Base-by-base conservation (phyloP, 2,329 filamentous ascomycete species). In the Delphinella strobiligena region DNA sequence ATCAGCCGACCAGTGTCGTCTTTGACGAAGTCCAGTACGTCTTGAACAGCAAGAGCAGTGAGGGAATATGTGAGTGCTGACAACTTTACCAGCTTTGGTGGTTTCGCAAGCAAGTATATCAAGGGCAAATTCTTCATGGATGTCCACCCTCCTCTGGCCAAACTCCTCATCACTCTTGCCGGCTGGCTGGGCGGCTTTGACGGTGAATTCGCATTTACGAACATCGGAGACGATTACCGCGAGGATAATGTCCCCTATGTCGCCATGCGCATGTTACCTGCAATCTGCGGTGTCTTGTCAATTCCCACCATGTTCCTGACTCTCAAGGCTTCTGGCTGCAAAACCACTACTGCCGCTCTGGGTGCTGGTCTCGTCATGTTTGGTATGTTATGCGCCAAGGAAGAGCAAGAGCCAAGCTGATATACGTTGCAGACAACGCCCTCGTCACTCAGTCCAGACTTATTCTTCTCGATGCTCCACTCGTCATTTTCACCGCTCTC, bases 51-150 rank as follows among this genome's bases (percentile, higher is more conserved):
- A n/a, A n/a, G n/a, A n/a, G n/a, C n/a, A n/a, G n/a, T n/a, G n/a
- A n/a, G n/a, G n/a, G n/a, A n/a, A n/a, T n/a, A n/a, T n/a, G n/a
- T n/a, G n/a, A n/a, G 27, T 39, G 39, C 58, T 60, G 37, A 58
- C 45, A 36, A 17, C 11, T 32, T 31, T 12, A 35, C 32, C 55
- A 94, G 87, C 66, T 98, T 98, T 61, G 91, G 91, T 61, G 91
- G 91, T 36, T 98, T 98, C 60, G 91, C 91, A 49, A 86, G 83
- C 53, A 98, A 98, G 64, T 98, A 98, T 63, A 96, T 98, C 73
- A 96, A 98, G 71, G 91, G 91, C 56, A 82, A 74, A 60, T 98
- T 98, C 74, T 98, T 98, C 64, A 98, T 98, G 91, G 91, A 98
- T 60, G 91, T 98, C n/a, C 91, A 98, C 60, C 91, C 91, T 22